Evolutionary conservation across 768 basidiomycete genomes (phyloP).

Genomic region (Mrakia frigida): DNA sequence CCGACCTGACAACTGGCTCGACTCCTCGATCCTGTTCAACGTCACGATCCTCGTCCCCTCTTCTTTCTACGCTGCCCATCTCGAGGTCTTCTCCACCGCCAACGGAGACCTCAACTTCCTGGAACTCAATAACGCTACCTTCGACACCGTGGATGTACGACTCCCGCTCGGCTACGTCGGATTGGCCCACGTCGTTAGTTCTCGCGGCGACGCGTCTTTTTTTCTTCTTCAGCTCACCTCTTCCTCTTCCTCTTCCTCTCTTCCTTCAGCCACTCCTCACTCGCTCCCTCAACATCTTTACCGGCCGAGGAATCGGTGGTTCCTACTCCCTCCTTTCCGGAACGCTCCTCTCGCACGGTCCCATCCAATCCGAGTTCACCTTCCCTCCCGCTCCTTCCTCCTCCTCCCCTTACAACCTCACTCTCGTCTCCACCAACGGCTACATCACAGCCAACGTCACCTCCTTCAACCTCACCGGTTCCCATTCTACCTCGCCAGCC

Average conservation of each 20-base stretch:
- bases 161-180: not conserved
- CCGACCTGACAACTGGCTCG: not conserved
- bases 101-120: not conserved
- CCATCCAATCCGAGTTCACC: not conserved
- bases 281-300: not conserved
- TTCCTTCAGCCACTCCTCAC: not conserved
- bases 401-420: not conserved
- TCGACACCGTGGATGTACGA: not conserved
- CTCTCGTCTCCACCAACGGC: not conserved
- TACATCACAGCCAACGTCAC: not conserved
- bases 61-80: not conserved
- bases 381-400: not conserved
- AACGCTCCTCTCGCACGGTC: not conserved
- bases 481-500: not conserved
- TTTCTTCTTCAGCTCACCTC: not conserved
- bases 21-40: not conserved
- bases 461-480: not conserved
- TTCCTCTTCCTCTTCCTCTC: not conserved
- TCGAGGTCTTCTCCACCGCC: not conserved
- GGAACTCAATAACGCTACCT: not conserved
- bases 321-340: not conserved
- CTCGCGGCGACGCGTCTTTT: not conserved
- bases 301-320: not conserved
- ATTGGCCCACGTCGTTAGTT: not conserved
- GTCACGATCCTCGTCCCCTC: not conserved